Evolutionary conservation across 2,329 filamentous ascomycete species (phyloP), one percentile per base, ranked within the genome.

Genomic region (Sporothrix pseudoabietina): DNA sequence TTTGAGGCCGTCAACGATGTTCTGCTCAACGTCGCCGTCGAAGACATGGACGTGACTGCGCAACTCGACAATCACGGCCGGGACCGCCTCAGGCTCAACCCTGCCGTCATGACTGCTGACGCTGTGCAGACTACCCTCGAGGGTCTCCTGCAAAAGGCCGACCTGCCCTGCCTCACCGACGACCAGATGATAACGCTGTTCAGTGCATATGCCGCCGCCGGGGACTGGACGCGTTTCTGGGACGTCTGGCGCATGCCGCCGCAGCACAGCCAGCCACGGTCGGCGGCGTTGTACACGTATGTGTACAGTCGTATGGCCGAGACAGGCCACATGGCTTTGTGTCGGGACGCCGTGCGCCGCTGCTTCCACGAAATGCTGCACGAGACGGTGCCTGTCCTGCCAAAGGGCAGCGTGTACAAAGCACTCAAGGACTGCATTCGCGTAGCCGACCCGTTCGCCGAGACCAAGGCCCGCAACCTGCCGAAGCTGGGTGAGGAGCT

Each of bases 151-250:
- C 75, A 79, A 0, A 80, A 83, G 66, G 79, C 79, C 4, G 77
- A 80, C 16, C 77, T 81, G 39, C 78, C 82, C 2, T 82, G 83
- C n/a, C 82, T 83, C 69, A 76, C 78, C 30, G 81, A 84, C 35
- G 72, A 75, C 3, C 79, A 82, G 66, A 78, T 83, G 10, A 78
- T 81, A 59, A 80, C 80, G 22, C 80, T 89, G 49, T 81, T 88
- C 81, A 76, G 79, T 3, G 81, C 83, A 1, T 86, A 88, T 75
- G 83, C 87, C 5, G 75, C 77, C 26, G 83, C 83, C 74, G 77
- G 79, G 22, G 81, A 89, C 76, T 90, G 88, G 84, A 79, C 84
- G 19, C 82, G 82, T 6, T 88, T 92, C 77, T 91, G 88, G 89
- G 83, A 87, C 26, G 78, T 85, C 10, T 92, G 90, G 84, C 85